Conservation (phyloP, 306 rosid genomes). For the Medicago lupulina region DNA sequence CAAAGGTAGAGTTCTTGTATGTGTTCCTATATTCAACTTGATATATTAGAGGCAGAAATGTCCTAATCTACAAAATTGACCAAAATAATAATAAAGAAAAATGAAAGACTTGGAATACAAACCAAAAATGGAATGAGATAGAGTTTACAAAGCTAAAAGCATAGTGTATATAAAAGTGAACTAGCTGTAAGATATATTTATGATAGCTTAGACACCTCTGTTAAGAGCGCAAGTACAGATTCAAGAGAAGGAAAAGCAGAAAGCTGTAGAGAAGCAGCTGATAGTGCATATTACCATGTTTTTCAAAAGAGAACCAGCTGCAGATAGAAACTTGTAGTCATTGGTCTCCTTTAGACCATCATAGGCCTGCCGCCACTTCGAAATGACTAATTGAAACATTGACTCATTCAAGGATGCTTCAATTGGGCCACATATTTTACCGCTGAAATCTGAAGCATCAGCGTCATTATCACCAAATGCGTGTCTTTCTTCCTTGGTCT, state of each 20-base stretch:
- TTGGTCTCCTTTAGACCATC: conserved; percentile 88
- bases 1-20: conserved; percentile 20
- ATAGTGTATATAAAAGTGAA: conserved; percentile 12
- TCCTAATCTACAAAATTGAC: conserved; percentile 16
- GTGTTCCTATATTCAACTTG: conserved; percentile 10
- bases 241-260: conserved; percentile 14
- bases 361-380: conserved; percentile 81
- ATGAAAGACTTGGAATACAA: conserved; percentile 19
- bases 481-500: conserved; percentile 56
- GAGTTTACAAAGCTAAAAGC: conserved; percentile 21
- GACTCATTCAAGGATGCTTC: conserved; percentile 90
- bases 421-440: conserved; percentile 89
- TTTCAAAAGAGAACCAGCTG: conserved; percentile 94
- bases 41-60: neutral
- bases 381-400: conserved; percentile 87
- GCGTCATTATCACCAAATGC: conserved; percentile 50
- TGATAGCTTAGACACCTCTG: conserved; percentile 9
- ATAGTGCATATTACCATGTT: conserved; percentile 62
- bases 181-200: conserved; percentile 12
- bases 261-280: neutral
- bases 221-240: neutral
- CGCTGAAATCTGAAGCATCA: conserved; percentile 62
- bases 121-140: conserved; percentile 22
- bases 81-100: conserved; percentile 21
- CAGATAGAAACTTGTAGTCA: conserved; percentile 78